These are phyloP conservation scores for Yarrowia porcina DNA, from an alignment of 805 yeast species.

Conservation along the genomic window DNA sequence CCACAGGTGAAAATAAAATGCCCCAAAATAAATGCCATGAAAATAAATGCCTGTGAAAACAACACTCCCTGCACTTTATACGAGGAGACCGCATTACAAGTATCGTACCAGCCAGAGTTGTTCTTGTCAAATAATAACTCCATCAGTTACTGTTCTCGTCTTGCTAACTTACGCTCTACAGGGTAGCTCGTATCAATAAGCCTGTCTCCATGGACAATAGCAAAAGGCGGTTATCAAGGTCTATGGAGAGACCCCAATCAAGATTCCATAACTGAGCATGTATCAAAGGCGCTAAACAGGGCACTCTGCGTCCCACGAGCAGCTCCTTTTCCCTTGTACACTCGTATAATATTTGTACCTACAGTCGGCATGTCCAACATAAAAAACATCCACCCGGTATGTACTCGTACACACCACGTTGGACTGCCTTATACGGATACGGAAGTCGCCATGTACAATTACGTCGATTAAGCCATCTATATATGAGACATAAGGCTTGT, in stretches of 20 bases:
- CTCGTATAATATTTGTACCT: neutral
- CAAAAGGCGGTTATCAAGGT: neutral
- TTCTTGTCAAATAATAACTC: no score
- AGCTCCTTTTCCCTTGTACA: neutral
- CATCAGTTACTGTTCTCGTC: no score
- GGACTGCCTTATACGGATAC: neutral
- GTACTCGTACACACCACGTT: no score
- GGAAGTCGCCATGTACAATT: neutral
- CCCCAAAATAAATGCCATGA: no score
- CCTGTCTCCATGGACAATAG: neutral
- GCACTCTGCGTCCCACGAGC: no score
- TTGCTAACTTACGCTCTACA: no score
- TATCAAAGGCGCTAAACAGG: no score
- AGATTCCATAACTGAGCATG: neutral
- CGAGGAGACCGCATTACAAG: no score
- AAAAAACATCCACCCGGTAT: no score
- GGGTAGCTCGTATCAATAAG: neutral
- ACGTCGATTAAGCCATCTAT: neutral
- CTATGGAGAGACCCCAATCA: neutral
- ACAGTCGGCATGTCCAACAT: neutral
- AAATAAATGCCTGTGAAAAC: no score
- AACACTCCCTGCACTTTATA: no score
- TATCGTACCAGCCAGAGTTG: no score
- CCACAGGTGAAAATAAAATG: neutral
- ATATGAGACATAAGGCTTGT: neutral